phyloP scores from a whole-genome alignment of 352 stramenopile genomes.

The Globisporangium viniferum region DNA sequence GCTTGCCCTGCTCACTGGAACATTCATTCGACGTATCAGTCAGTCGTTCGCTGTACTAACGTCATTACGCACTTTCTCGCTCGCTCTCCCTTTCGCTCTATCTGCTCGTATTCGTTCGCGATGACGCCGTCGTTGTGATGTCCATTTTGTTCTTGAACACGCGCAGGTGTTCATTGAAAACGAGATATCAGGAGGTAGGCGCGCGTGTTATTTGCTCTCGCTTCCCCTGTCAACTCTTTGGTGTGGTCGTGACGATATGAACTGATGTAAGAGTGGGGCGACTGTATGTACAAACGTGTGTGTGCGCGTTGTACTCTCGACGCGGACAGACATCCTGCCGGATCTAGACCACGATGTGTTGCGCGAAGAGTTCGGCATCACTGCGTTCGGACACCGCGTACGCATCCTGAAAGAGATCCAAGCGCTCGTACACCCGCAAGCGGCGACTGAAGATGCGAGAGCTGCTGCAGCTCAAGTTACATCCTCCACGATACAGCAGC shows the following conservation, averaged over 20 bases:
- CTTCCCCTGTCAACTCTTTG: neutral
- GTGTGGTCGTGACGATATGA: neutral
- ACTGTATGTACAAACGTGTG: neutral
- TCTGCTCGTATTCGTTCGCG: neutral
- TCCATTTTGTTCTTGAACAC: neutral
- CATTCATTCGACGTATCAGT: neutral
- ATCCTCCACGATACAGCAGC: neutral
- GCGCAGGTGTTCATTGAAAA: slow-evolving; percentile 45
- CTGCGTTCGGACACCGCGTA: slow-evolving; percentile 56
- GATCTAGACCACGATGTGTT: slow-evolving; percentile 62
- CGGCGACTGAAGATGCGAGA: neutral
- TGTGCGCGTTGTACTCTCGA: neutral
- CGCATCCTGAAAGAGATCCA: slow-evolving; percentile 59
- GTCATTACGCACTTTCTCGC: neutral
- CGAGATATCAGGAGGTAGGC: slow-evolving; percentile 48
- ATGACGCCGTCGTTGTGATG: neutral
- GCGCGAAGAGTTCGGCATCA: slow-evolving; percentile 60
- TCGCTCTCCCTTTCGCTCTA: neutral
- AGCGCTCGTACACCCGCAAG: slow-evolving; percentile 24
- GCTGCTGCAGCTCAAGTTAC: neutral
- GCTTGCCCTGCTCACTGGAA: neutral
- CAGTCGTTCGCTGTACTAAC: neutral
- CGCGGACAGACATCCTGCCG: slow-evolving; percentile 39
- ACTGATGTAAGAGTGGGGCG: neutral
- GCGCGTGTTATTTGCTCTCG: neutral